Evolutionary conservation across 2,329 filamentous ascomycete species (phyloP).

Genomic region (Epichloe amarillans): DNA sequence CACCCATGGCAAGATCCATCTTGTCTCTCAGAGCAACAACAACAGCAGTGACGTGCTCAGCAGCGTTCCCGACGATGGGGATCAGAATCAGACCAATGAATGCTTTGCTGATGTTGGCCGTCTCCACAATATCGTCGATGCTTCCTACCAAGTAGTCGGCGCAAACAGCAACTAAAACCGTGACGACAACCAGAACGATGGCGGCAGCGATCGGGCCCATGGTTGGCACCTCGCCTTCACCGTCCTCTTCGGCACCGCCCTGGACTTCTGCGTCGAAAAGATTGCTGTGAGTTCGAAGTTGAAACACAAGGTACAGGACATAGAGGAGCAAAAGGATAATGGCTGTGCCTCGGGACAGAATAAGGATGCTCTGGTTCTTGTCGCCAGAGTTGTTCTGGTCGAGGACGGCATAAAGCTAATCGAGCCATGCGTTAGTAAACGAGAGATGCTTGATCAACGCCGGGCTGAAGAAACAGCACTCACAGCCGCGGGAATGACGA

Average conservation of each 20-base stretch:
- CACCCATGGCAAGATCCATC: slow-evolving; percentile 61
- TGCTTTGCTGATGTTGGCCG: slow-evolving; percentile 60
- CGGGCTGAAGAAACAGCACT: not conserved
- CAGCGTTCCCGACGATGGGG: slow-evolving; percentile 68
- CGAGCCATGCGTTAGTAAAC: not conserved
- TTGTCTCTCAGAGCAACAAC: slow-evolving; percentile 68
- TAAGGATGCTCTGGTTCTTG: slow-evolving; percentile 44
- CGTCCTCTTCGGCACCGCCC: slow-evolving; percentile 29
- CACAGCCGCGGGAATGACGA: slow-evolving; percentile 65
- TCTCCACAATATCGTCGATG: slow-evolving; percentile 59
- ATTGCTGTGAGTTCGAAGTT: slow-evolving; percentile 59
- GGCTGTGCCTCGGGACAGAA: slow-evolving; percentile 62
- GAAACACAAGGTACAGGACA: slow-evolving; percentile 64
- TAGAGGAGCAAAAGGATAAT: slow-evolving; percentile 65
- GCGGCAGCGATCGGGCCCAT: slow-evolving; percentile 52
- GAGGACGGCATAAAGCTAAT: slow-evolving; percentile 54
- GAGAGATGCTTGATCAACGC: not conserved
- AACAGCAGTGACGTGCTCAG: slow-evolving; percentile 70
- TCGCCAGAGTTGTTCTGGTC: slow-evolving; percentile 26
- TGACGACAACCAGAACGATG: slow-evolving; percentile 55
- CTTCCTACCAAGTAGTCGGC: slow-evolving; percentile 67
- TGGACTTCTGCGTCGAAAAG: slow-evolving; percentile 49
- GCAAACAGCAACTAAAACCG: slow-evolving; percentile 56
- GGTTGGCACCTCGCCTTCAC: slow-evolving; percentile 31
- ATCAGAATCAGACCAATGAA: slow-evolving; percentile 72